Base-by-base conservation (phyloP, 208 protist genomes). In the Blechomonas ayalai region DNA sequence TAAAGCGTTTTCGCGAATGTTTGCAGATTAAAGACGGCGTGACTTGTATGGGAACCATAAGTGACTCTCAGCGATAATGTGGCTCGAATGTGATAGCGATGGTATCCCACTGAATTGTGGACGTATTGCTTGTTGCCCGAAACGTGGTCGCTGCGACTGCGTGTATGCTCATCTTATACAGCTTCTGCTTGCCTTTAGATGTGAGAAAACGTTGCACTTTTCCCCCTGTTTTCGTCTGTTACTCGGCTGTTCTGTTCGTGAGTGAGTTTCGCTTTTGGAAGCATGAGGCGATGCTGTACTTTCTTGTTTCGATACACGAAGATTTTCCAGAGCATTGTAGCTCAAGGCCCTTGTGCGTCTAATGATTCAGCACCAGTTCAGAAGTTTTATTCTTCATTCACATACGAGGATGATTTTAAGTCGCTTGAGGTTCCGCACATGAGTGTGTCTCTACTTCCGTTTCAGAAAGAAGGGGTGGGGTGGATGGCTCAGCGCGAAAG, bases 391-490 rank as follows among this genome's bases (percentile, higher is more conserved):
- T 87, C 81, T 2, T 76, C 76, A 4, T 74, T 93, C 23, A 67
- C 71, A 4, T 90, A 93, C 33, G 60, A 70, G 44, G 58, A 88
- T 46, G 66, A 73, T 10, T 54, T 89, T 37, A 61, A 70, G 25
- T 36, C 22, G 2, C 37, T 88, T 1, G 81, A 90, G 12, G 81
- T 93, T 16, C 69, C 80, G 9, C 60, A 83, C 38, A 64, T 95
- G 53, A 61, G 26, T 12, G 68, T 72, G 0, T 37, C 57, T 19
- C 55, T 95, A 23, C 62, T 95, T 13, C 81, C 83, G 0, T 95
- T 95, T 70, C 87, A 95, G 51, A 88, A 87, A 51, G 79, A 95
- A 38, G 87, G 87, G 33, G 73, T 95, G 31, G 72, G 80, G 19
- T 95, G 87, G 83, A 95, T 95, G 87, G 67, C 72, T 16, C 72